phyloP scores from a whole-genome alignment of 139 green algal genomes.

The Chlamydomonas sphaeroides region DNA sequence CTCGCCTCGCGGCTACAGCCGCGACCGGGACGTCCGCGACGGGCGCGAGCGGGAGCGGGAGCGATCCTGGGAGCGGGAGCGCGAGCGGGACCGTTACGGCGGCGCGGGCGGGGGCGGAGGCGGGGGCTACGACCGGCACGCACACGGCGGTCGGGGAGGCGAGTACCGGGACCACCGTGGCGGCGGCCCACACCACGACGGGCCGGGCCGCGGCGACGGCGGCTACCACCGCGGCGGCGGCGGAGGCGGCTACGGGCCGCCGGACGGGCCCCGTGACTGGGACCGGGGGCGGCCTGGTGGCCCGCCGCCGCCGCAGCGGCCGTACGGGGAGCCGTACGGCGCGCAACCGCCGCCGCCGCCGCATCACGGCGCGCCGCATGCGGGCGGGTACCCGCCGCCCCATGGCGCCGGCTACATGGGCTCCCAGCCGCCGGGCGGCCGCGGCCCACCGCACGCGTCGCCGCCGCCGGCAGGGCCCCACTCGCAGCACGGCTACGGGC shows the following conservation, averaged over 20 bases:
- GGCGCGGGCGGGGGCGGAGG: not conserved
- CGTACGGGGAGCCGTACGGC: slow-evolving; percentile 4
- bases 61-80: slow-evolving; percentile 1
- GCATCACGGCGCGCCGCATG: too few species aligned
- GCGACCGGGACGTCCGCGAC: not conserved
- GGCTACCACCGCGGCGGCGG: not conserved
- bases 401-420: too few species aligned
- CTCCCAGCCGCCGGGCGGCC: too few species aligned
- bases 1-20: slow-evolving; percentile 7
- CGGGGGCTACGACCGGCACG: not conserved
- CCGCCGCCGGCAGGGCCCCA: not conserved
- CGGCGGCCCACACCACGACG: too few species aligned
- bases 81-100: not conserved
- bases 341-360: too few species aligned
- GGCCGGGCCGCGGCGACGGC: not conserved
- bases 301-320: too few species aligned
- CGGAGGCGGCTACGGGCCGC: not conserved
- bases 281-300: not conserved
- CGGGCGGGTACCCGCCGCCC: too few species aligned
- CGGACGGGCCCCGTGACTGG: not conserved
- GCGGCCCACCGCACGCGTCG: not conserved
- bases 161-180: slow-evolving; percentile 14
- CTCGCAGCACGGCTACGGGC: not conserved
- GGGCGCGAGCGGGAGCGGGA: slow-evolving; percentile 1
- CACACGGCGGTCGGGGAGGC: too few species aligned